phyloP scores from a whole-genome alignment of 768 basidiomycete species.

The Tricholoma matsutake region DNA sequence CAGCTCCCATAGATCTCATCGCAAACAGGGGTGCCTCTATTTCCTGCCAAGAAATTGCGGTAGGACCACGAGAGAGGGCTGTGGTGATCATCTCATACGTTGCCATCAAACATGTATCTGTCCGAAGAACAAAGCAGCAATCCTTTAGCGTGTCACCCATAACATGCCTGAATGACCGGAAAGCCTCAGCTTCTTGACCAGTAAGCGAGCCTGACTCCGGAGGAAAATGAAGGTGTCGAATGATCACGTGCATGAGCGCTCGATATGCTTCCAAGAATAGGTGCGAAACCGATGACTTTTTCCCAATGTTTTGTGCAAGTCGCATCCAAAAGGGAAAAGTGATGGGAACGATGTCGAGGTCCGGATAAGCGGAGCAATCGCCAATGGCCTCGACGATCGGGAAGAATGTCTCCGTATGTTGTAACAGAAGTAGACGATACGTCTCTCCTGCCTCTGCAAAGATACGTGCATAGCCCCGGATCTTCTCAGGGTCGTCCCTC shows the following conservation, averaged over 20 bases:
- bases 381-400: constrained; percentile 95
- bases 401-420: constrained; percentile 90
- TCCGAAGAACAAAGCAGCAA: constrained; percentile 90
- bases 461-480: constrained; percentile 86
- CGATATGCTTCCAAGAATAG: constrained; percentile 82
- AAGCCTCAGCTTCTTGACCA: constrained; percentile 88
- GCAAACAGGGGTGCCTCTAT: constrained; percentile 97
- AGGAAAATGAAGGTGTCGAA: constrained; percentile 90
- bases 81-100: constrained; percentile 78
- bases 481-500: constrained; percentile 80
- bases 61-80: constrained; percentile 61
- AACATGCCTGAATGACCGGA: constrained; percentile 92
- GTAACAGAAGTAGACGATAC: constrained; percentile 83
- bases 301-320: constrained; percentile 85
- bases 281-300: constrained; percentile 67
- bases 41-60: constrained; percentile 83
- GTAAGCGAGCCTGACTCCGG: constrained; percentile 59
- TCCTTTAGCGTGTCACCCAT: constrained; percentile 99
- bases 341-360: constrained; percentile 95
- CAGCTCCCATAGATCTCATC: constrained; percentile 96
- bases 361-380: constrained; percentile 86
- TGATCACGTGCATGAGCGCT: constrained; percentile 80
- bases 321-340: constrained; percentile 99
- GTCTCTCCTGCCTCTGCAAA: constrained; percentile 98
- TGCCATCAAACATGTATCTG: constrained; percentile 77